Evolutionary conservation across 208 protist genomes (phyloP), one percentile per base, ranked within the genome.

Genomic region (Leishmania arabica): DNA sequence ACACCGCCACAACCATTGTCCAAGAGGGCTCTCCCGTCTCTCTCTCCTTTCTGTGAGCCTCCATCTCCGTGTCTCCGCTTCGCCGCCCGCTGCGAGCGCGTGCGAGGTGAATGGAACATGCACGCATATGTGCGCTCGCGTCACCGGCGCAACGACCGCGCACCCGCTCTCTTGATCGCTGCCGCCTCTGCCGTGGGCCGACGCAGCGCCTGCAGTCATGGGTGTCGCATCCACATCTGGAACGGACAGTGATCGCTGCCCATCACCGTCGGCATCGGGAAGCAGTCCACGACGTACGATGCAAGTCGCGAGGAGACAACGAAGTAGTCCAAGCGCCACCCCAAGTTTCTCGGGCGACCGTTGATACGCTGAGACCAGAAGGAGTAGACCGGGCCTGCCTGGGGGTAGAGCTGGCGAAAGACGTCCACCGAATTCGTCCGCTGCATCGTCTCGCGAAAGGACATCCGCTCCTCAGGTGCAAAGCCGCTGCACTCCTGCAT

Each of bases 241-340:
- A 98, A 81, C 8, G 97, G 95, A 79, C 92, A 97, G 88, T 99
- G 97, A 62, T 99, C 97, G 56, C 89, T 95, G 21, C 93, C 95
- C 83, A 88, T 82, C 54, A 97, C 85, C 47, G 92, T 76, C 19
- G 92, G 91, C 88, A 98, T 95, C 19, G 94, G 85, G 77, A 93
- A 98, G 82, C 88, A 94, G 77, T 97, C 94, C 68, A 95, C 89
- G 56, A 98, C 90, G 19, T 77, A 82, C 47, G 84, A 75, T 51
- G 87, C 80, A 31, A 99, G 75, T 31, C 81, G 58, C 49, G 87
- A 75, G 17, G 91, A 93, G 40, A 97, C 85, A n/a, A 99, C 86
- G 86, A 98, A 99, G 84, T 99, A 99, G 84, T 99, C 97, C 34
- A 99, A 70, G 40, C 97, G 88, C 97, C 97, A 99, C 40, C 97